Percentiles rank a stretch among this genome's conserved stretches.
These are phyloP conservation scores for Boletus coccyginus DNA, from an alignment of 768 basidiomycete species.

Conservation along the genomic window DNA sequence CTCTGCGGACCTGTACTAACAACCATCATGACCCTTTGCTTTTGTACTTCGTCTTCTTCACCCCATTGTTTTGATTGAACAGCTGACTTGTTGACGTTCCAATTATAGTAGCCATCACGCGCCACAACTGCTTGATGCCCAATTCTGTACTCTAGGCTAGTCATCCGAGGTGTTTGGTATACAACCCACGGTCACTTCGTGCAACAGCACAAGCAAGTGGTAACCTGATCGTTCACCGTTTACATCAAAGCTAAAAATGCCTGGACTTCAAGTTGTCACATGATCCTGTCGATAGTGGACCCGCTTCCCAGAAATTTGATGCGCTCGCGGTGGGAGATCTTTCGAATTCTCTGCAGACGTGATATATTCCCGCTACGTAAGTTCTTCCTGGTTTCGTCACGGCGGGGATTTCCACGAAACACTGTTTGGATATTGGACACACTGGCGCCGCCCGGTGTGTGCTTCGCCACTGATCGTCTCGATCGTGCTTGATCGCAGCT, in stretches of 20 bases:
- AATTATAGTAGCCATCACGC: slow-evolving; percentile 7
- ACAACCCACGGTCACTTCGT: not conserved
- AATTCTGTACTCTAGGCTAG: slow-evolving; percentile 6
- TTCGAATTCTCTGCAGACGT: not conserved
- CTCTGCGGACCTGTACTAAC: slow-evolving; percentile 12
- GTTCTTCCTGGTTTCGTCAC: too few species aligned
- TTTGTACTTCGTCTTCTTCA: slow-evolving; percentile 1
- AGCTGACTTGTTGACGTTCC: slow-evolving; percentile 1
- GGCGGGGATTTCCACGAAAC: not conserved
- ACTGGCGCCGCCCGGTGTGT: not conserved
- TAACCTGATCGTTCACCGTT: not conserved
- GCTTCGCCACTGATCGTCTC: not conserved
- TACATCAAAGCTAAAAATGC: not conserved
- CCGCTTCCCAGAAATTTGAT: not conserved
- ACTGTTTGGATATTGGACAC: not conserved
- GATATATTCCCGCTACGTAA: not conserved
- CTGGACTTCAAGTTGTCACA: not conserved
- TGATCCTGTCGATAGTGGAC: not conserved
- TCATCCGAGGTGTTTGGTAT: slow-evolving; percentile 2
- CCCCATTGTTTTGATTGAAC: slow-evolving; percentile 17
- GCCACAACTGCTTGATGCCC: not conserved
- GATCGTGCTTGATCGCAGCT: not conserved
- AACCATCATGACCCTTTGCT: not conserved
- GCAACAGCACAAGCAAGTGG: not conserved
- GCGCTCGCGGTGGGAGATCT: slow-evolving; percentile 1